Evolutionary conservation across 306 rosid genomes (phyloP).

Genomic region (Vigna reflexopilosa): DNA sequence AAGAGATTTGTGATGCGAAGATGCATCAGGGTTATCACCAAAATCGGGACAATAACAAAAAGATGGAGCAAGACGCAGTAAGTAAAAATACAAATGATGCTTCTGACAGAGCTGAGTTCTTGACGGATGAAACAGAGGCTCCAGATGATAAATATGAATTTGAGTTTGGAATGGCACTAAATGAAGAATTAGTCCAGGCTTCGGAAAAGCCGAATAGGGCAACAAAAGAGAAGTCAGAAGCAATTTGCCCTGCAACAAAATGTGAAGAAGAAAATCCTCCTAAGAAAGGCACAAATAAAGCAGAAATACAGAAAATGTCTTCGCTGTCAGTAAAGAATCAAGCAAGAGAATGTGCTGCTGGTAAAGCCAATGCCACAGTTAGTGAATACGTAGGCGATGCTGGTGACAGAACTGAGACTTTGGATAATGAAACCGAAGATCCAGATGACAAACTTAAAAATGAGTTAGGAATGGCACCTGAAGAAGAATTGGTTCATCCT

Average conservation of each 20-base stretch:
- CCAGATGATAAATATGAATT: constrained; percentile 62
- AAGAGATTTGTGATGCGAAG: constrained; percentile 42
- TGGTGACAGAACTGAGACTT: constrained; percentile 47
- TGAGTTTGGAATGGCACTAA: constrained; percentile 47
- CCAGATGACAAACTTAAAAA: constrained; percentile 62
- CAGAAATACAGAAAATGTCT: constrained; percentile 41
- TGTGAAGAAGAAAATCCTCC: constrained; percentile 51
- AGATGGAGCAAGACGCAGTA: constrained; percentile 38
- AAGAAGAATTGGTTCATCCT: constrained; percentile 41
- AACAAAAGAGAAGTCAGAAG: constrained; percentile 47
- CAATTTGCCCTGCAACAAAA: constrained; percentile 40
- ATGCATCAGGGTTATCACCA: constrained; percentile 46
- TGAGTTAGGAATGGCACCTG: constrained; percentile 46
- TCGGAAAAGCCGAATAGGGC: constrained; percentile 35
- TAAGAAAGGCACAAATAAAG: constrained; percentile 42
- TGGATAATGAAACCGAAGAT: constrained; percentile 77
- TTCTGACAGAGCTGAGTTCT: constrained; percentile 46
- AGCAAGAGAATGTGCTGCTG: background rate
- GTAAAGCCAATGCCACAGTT: constrained; percentile 22
- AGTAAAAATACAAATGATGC: constrained; percentile 40
- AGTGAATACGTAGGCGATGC: constrained; percentile 42
- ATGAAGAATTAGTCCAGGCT: constrained; percentile 40
- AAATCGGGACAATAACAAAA: constrained; percentile 42
- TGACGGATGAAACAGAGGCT: constrained; percentile 79
- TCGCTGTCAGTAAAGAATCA: constrained; percentile 34